A percentile compares a stretch with the other conserved stretches of the same genome.
Conservation (phyloP, 2,329 filamentous ascomycete genomes). For the Verticillium isaacii region DNA sequence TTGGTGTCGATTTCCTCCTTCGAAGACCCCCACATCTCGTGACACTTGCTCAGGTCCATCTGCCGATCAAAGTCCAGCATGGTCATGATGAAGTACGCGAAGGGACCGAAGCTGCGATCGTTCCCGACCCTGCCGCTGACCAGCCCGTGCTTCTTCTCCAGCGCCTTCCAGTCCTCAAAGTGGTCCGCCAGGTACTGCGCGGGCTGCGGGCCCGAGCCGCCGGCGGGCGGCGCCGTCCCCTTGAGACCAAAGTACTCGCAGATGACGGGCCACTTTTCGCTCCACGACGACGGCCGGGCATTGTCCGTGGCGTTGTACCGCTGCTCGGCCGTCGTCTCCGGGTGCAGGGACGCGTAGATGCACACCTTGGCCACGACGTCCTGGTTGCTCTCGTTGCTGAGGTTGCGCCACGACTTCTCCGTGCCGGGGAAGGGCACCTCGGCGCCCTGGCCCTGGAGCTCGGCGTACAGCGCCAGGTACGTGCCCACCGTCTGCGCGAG, state of each 20-base stretch:
- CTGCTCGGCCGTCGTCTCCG: constrained; percentile 29
- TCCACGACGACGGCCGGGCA: constrained; percentile 30
- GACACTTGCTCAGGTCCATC: constrained; percentile 24
- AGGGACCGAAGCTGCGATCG: constrained; percentile 20
- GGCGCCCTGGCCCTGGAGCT: constrained; percentile 28
- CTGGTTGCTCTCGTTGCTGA: constrained; percentile 30
- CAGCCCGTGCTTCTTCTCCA: constrained; percentile 26
- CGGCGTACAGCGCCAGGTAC: constrained; percentile 29
- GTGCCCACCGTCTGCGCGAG: constrained; percentile 32
- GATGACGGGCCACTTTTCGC: constrained; percentile 37
- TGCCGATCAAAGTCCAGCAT: constrained; percentile 28
- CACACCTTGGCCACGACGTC: constrained; percentile 32
- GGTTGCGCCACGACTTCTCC: constrained; percentile 23
- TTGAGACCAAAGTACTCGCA: constrained; percentile 40
- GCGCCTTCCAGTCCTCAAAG: constrained; percentile 22
- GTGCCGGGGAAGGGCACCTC: constrained; percentile 30
- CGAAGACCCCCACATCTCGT: constrained; percentile 23
- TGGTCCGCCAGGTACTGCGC: constrained; percentile 24
- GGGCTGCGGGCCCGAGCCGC: constrained; percentile 23
- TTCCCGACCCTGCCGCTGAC: constrained; percentile 24
- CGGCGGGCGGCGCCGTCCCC: constrained; percentile 25
- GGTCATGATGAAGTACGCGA: constrained; percentile 26
- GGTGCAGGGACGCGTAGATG: constrained; percentile 34
- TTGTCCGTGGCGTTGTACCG: constrained; percentile 37
- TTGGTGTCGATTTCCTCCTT: constrained; percentile 22